These are phyloP conservation scores for Arabidopsis lyrata DNA, from an alignment of 441 rosid species.

Conservation along the genomic window DNA sequence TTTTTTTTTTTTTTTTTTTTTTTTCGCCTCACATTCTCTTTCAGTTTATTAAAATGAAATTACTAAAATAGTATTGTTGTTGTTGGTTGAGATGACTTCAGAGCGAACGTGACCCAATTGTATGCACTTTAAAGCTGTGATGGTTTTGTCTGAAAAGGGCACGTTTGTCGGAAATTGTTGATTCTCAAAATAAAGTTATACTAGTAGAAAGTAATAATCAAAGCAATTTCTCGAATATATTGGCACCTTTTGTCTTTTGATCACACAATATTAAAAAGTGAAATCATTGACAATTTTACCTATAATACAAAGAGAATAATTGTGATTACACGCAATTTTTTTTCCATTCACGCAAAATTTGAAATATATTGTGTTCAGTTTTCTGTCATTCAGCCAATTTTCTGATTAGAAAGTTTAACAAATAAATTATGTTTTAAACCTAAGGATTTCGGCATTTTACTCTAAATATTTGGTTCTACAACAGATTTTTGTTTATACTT, in stretches of 20 bases:
- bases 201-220: neutral
- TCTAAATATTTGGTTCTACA: neutral
- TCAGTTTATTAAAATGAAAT: constrained; percentile 15
- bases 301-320: neutral
- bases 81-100: constrained; percentile 44
- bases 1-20: too few species aligned
- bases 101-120: constrained; percentile 42
- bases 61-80: constrained; percentile 35
- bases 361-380: constrained; percentile 1
- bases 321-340: constrained; percentile 16
- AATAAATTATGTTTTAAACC: neutral
- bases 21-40: constrained; percentile 25
- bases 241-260: constrained; percentile 19
- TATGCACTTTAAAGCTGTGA: constrained; percentile 42
- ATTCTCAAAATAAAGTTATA: constrained; percentile 1
- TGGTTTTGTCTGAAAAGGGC: constrained; percentile 40
- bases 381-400: neutral
- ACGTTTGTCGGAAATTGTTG: constrained; percentile 40
- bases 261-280: constrained; percentile 19
- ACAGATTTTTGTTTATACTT: neutral
- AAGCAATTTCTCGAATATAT: constrained; percentile 23
- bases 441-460: neutral
- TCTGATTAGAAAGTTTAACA: neutral
- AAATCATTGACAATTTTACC: neutral
- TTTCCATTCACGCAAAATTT: neutral